Evolutionary conservation across 345 rosid genomes (phyloP).

Genomic region (Luvunga scandens): DNA sequence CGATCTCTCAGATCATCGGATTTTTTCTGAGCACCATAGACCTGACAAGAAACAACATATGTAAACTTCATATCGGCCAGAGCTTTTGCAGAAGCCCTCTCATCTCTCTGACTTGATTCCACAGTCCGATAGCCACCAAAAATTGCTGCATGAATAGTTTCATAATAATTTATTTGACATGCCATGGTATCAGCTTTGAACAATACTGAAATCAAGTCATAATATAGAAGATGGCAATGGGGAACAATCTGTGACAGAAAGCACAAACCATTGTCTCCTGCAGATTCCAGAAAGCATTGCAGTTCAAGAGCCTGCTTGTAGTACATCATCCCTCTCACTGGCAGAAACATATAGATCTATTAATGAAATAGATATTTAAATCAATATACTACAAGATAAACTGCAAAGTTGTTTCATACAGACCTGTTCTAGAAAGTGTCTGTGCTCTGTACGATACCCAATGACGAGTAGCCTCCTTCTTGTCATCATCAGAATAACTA

Average conservation of each 20-base stretch:
- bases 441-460: conserved; percentile 98
- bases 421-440: conserved; percentile 96
- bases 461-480: conserved; percentile 45
- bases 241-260: conserved; percentile 11
- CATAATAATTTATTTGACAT: conserved; percentile 1
- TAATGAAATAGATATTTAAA: conserved; percentile 2
- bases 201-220: background rate
- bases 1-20: conserved; percentile 52
- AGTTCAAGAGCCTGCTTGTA: conserved; percentile 72
- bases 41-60: conserved; percentile 96
- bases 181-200: conserved; percentile 12
- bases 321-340: conserved; percentile 99
- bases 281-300: conserved; percentile 68
- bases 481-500: conserved; percentile 19
- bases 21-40: conserved; percentile 89
- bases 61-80: conserved; percentile 90
- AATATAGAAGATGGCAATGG: background rate
- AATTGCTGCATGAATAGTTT: conserved; percentile 33
- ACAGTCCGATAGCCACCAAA: conserved; percentile 28
- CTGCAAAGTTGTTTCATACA: background rate
- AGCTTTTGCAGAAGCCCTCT: conserved; percentile 40
- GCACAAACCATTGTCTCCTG: conserved; percentile 62
- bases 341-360: conserved; percentile 15
- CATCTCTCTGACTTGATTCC: conserved; percentile 24
- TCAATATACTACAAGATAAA: conserved; percentile 4